Percentiles rank a stretch among this genome's conserved stretches.
phyloP scores from a whole-genome alignment of 2,329 filamentous ascomycete species.

The Cordyceps fumosorosea region DNA sequence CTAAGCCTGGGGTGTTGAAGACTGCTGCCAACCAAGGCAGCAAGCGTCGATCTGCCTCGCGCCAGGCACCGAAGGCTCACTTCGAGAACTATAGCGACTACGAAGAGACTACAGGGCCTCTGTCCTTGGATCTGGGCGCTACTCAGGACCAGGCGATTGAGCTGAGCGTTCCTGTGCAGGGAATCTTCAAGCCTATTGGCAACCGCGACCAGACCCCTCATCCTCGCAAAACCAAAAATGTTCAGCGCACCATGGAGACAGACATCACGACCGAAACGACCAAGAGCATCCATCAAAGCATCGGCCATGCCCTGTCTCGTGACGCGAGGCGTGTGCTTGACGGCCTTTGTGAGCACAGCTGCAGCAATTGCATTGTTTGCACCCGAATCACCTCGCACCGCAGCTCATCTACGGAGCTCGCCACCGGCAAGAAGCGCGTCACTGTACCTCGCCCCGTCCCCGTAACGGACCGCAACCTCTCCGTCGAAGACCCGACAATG shows the following conservation, averaged over 20 bases:
- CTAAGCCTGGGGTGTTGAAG: slow-evolving; percentile 23
- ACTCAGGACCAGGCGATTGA: slow-evolving; percentile 28
- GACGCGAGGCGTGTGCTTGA: slow-evolving; percentile 49
- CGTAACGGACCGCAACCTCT: slow-evolving; percentile 54
- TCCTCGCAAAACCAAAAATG: slow-evolving; percentile 8
- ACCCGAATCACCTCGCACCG: slow-evolving; percentile 43
- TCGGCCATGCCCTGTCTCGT: slow-evolving; percentile 42
- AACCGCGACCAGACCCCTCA: slow-evolving; percentile 18
- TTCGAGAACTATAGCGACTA: slow-evolving; percentile 24
- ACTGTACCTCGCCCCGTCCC: slow-evolving; percentile 58
- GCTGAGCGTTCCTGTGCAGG: slow-evolving; percentile 21
- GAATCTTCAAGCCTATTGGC: slow-evolving; percentile 20
- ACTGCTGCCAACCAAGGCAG: slow-evolving; percentile 35
- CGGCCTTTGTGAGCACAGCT: slow-evolving; percentile 47
- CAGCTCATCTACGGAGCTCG: slow-evolving; percentile 31
- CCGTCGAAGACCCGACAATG: slow-evolving; percentile 46
- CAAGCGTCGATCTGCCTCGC: slow-evolving; percentile 28
- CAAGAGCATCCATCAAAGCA: slow-evolving; percentile 17
- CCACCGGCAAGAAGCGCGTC: slow-evolving; percentile 49
- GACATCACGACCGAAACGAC: slow-evolving; percentile 13
- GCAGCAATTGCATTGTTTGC: slow-evolving; percentile 52
- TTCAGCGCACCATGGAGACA: slow-evolving; percentile 3
- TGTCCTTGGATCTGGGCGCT: slow-evolving; percentile 28
- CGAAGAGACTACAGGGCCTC: slow-evolving; percentile 29
- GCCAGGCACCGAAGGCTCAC: slow-evolving; percentile 19